Evolutionary conservation across 2,329 filamentous ascomycete genomes (phyloP), one percentile per base, ranked within the genome.

Genomic region (Thielaviopsis punctulata): DNA sequence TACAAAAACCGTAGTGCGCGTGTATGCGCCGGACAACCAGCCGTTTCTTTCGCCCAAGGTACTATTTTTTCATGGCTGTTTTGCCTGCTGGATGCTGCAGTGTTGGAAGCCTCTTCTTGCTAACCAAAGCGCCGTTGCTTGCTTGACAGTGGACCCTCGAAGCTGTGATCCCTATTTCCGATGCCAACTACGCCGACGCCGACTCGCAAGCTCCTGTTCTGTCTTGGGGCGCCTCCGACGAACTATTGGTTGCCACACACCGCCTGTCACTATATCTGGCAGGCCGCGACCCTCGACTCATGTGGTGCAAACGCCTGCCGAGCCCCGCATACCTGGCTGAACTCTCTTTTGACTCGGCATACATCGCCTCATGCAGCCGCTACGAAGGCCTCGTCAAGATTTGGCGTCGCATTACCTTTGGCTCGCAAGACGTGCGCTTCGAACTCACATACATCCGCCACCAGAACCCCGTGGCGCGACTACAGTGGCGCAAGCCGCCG

Each of bases 391-490:
- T 96, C 19, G 80, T 94, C 58, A 96, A 98, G 67, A 77, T 96
- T 60, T 98, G 93, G 92, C 79, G 88, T 57, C 77, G 90, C 51
- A 70, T 94, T 22, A 84, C 84, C 8, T 95, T 90, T 62, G 87
- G 87, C 13, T 76, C 79, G 1, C 82, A 87, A 54, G 84, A 93
- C 59, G 83, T 87, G 39, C 76, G 84, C 53, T 96, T 96, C 65
- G 90, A 96, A 60, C 82, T 94, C 60, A 81, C 82, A 24, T 96
- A 96, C 65, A 77, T 98, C 1, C 73, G 80, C n/a, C 92, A 98
- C 63, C 86, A 87, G 1, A 73, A 77, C 23, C 68, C 82, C 1
- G 80, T 98, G n/a, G 90, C 86, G 2, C 80, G 78, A 55, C 68
- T 95, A 55, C 82, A 90, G 63, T 98, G 93, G 93, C 81, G 86